Percentiles rank a stretch among this genome's conserved stretches.
Conservation (phyloP, 305 asterid species). For the Fraxinus xanthoxyloides region DNA sequence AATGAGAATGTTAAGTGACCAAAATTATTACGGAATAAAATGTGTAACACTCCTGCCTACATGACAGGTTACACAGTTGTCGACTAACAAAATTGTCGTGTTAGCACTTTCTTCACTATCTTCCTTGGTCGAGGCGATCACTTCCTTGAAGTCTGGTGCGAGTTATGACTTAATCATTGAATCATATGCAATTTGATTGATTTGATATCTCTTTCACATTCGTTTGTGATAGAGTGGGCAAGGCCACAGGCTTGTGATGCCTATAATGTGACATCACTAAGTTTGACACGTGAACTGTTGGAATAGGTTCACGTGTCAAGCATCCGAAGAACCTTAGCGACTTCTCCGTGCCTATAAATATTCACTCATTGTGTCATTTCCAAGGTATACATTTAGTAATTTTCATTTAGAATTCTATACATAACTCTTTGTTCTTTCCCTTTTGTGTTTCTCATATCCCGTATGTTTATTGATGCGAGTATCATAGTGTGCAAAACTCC, state of each 20-base stretch:
- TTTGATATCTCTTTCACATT: neutral
- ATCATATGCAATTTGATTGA: neutral
- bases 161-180: neutral
- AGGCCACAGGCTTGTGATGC: neutral
- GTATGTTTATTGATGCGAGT: neutral
- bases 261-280: neutral
- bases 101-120: neutral
- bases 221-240: neutral
- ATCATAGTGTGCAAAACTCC: neutral
- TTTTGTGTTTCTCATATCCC: no score
- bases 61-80: neutral
- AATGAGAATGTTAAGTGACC: neutral
- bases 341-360: neutral
- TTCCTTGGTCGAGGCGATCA: neutral
- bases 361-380: neutral
- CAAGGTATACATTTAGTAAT: no score
- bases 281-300: neutral
- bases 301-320: neutral
- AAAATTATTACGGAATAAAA: neutral
- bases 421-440: neutral
- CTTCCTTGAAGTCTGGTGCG: neutral
- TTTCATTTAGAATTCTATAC: neutral
- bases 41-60: neutral
- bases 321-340: neutral
- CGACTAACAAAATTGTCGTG: neutral